Evolutionary conservation across 306 rosid species (phyloP).

Genomic region (Oemleria cerasiformis): DNA sequence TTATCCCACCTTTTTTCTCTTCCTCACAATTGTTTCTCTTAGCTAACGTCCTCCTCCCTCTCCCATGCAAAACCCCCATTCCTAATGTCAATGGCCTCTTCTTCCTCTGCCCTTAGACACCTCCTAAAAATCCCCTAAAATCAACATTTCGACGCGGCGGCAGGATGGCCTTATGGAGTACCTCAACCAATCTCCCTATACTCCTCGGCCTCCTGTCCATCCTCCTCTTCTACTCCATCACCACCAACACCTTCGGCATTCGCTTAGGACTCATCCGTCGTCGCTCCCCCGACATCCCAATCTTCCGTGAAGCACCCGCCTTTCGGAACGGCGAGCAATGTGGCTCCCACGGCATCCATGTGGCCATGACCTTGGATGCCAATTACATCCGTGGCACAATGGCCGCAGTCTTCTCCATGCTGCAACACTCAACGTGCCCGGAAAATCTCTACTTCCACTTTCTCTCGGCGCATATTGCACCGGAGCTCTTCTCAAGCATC

Average conservation of each 20-base stretch:
- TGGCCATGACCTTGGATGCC: conserved; percentile 67
- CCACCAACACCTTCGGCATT: conserved; percentile 29
- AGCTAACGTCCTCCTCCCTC: background rate
- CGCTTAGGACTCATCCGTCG: conserved; percentile 30
- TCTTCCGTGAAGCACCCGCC: conserved; percentile 64
- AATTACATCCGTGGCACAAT: conserved; percentile 70
- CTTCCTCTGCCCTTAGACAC: background rate
- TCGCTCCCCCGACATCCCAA: conserved; percentile 27
- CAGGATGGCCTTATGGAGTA: conserved; percentile 67
- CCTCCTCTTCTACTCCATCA: conserved; percentile 26
- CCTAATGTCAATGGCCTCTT: background rate
- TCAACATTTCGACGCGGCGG: conserved; percentile 2
- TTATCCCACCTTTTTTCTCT: conserved; percentile 29
- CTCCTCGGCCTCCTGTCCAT: conserved; percentile 71
- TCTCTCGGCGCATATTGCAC: conserved; percentile 32
- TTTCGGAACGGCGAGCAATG: conserved; percentile 53
- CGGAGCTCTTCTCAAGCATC: conserved; percentile 43
- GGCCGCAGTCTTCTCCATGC: conserved; percentile 57
- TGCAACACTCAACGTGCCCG: conserved; percentile 62
- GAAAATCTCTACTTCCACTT: conserved; percentile 57
- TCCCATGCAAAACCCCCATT: conserved; percentile 12
- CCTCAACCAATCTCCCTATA: conserved; percentile 11
- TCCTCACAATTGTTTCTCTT: conserved; percentile 15
- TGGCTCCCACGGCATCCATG: conserved; percentile 42
- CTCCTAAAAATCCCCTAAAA: background rate